Evolutionary conservation across 176 grass and related monocot genomes (phyloP), one percentile per base, ranked within the genome.

Genomic region (Cocos nucifera): DNA sequence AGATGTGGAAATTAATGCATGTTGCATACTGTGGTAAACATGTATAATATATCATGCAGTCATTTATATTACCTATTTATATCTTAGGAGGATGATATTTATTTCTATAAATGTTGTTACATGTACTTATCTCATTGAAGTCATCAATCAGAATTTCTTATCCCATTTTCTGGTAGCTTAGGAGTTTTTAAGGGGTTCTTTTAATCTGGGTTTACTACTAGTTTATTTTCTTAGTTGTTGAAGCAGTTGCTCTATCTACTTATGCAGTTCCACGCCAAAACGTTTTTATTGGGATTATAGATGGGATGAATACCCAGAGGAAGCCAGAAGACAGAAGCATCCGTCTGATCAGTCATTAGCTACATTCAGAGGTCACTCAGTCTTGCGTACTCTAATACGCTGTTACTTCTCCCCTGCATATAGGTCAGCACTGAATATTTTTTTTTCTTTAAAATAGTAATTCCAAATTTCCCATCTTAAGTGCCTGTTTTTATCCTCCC

Each of bases 351-450:
- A 77, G 75, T 88, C 78, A 28, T 39, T 96, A 73, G 86, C 87
- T 57, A 96, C 92, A 58, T 96, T 85, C 54, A 90, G 80, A 82
- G 92, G 92, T 29, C 92, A 96, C 66, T 96, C 92, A 49, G 80
- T 96, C 61, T 65, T 90, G 53, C 53, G 52, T 59, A 96, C 92
- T 52, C 86, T 96, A 67, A 85, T 96, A 60, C 86, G 92, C 27
- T 96, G 86, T 63, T 96, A 96, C 71, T 96, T 96, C 78, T 90
- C 92, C 66, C 92, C 92, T 62, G 26, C 77, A 17, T 75, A 85
- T 77, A 90, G 87, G 92, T 96, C 28, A 77, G 75, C 22, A 61
- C 6, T 29, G 15, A 69, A 55, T 4, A 17, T 22, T 23, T n/a
- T 55, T 15, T n/a, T 49, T 15, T 10, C 19, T 9, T 14, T 2